A percentile compares a stretch with the other conserved stretches of the same genome.
Conservation (phyloP, 2,329 filamentous ascomycete species). For the Alternaria rosae region DNA sequence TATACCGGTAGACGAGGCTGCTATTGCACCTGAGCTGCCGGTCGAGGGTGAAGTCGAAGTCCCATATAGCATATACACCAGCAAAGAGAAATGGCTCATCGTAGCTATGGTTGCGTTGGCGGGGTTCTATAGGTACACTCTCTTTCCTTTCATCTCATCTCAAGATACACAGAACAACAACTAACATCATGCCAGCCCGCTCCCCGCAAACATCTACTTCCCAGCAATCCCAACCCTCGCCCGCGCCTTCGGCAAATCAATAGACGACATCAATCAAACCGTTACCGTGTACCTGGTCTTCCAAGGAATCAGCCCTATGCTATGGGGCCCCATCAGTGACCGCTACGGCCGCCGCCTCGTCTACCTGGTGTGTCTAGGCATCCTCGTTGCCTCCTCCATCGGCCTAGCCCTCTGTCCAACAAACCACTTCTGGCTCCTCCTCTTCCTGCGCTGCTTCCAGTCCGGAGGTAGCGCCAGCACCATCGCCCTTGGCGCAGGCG, state of each 20-base stretch:
- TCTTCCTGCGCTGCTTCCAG: conserved; percentile 48
- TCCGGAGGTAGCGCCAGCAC: conserved; percentile 51
- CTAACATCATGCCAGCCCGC: conserved; percentile 31
- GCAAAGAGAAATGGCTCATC: conserved; percentile 41
- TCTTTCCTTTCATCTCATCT: background rate
- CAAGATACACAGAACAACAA: background rate
- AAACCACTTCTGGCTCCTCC: conserved; percentile 40
- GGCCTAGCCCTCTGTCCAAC: conserved; percentile 47
- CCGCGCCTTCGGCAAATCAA: conserved; percentile 50
- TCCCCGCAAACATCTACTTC: conserved; percentile 54
- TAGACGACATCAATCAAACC: conserved; percentile 58
- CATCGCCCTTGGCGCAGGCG: conserved; percentile 69
- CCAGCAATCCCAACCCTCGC: conserved; percentile 46
- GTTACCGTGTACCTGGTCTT: conserved; percentile 58
- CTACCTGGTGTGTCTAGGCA: conserved; percentile 53
- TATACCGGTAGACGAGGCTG: conserved; percentile 15
- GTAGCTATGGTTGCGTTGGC: conserved; percentile 41
- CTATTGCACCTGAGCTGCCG: conserved; percentile 15
- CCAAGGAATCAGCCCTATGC: conserved; percentile 62
- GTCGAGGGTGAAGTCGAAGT: conserved; percentile 24
- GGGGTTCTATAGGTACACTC: conserved; percentile 39
- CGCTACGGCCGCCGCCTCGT: conserved; percentile 60
- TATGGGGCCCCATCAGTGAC: conserved; percentile 61
- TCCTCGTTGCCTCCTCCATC: conserved; percentile 44
- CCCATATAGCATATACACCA: conserved; percentile 40